These are phyloP conservation scores for Amylocarpus encephaloides DNA, from an alignment of 2,329 filamentous ascomycete genomes.

Conservation along the genomic window DNA sequence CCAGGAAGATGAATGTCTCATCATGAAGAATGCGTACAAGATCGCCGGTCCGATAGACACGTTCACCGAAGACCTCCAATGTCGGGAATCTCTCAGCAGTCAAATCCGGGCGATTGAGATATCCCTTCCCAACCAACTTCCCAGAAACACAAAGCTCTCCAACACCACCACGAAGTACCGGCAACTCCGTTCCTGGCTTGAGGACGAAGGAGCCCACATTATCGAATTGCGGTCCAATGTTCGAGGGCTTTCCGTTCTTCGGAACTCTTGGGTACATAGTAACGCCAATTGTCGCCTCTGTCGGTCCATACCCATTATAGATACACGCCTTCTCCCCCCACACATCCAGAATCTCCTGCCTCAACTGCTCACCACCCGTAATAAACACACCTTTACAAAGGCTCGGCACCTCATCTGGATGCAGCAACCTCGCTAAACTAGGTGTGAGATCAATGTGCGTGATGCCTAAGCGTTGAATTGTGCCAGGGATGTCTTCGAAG, in stretches of 20 bases:
- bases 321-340: constrained; percentile 79
- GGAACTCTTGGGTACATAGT: constrained; percentile 85
- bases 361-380: constrained; percentile 81
- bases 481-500: constrained; percentile 71
- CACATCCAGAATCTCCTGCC: constrained; percentile 78
- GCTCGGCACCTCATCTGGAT: constrained; percentile 73
- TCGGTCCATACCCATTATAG: constrained; percentile 90
- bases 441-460: constrained; percentile 92
- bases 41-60: constrained; percentile 83
- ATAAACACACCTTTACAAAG: constrained; percentile 84
- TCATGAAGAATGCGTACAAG: constrained; percentile 76
- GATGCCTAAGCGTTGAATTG: constrained; percentile 66
- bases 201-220: constrained; percentile 85
- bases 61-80: constrained; percentile 48
- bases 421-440: constrained; percentile 71
- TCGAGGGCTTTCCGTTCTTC: constrained; percentile 69
- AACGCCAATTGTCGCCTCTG: constrained; percentile 86
- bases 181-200: constrained; percentile 58
- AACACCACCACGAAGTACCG: constrained; percentile 70
- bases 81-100: constrained; percentile 70
- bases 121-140: constrained; percentile 81
- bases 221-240: constrained; percentile 80
- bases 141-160: constrained; percentile 88
- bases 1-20: constrained; percentile 78
- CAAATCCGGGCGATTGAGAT: constrained; percentile 73